Base-by-base conservation (phyloP, 495 filamentous ascomycete genomes). In the Trichoderma orchidacearum region DNA sequence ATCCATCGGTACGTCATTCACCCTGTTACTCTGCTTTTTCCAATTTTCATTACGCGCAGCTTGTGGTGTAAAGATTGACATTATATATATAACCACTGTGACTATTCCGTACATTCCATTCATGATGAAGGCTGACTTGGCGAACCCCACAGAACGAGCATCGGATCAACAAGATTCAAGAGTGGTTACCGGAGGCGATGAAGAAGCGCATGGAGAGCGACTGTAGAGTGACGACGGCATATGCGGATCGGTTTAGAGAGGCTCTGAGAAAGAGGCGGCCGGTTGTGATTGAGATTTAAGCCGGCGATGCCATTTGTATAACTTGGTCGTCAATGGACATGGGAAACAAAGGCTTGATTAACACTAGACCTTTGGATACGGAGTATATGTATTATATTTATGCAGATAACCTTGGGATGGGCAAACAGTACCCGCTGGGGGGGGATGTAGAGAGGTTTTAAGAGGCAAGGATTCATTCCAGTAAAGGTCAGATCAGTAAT, bases 101-200 rank as follows among this genome's bases (percentile, higher is more conserved):
- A n/a, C 32, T n/a, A 9, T 36, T n/a, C 8, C 21, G 2, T 6
- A 7, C 6, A 32, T 27, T 11, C 11, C 53, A 18, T 27, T 25
- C 28, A 11, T 13, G 21, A 28, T 25, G 15, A 23, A 34, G 5
- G 30, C 23, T 17, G 41, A 51, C 5, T 11, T 30, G 31, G 31
- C 56, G 61, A 32, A 63, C 59, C 17, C 29, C 27, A 35, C 36
- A 87, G 80, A 82, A 81, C 57, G 75, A 77, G 36, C 88, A 81
- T 60, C 78, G 90, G 31, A 80, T 87, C 61, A 73, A 81, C 61
- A 81, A 84, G 58, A 86, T 95, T 55, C 67, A 75, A 61, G 77
- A 83, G 66, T 89, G 78, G 82, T 64, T 86, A 55, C 78, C 81
- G 4, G 64, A 81, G 62, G 83, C 83, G 6, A 55, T 78, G 56